These are phyloP conservation scores for Candida nemodendra DNA, from an alignment of 805 yeast species.

Conservation along the genomic window DNA sequence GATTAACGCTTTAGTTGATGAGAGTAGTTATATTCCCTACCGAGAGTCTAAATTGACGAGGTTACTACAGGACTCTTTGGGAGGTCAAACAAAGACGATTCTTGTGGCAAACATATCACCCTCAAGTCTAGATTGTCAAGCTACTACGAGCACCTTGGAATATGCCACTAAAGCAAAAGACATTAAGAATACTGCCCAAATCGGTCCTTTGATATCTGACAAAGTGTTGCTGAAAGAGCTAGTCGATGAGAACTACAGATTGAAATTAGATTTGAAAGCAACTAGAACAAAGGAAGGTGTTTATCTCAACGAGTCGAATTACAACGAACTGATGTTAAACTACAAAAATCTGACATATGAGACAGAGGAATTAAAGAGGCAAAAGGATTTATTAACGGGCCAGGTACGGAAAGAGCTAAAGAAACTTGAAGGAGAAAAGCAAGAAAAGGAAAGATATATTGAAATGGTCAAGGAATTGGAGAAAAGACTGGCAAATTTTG, in stretches of 20 bases:
- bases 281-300: slow-evolving; percentile 65
- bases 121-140: slow-evolving; percentile 44
- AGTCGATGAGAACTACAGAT: slow-evolving; percentile 43
- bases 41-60: slow-evolving; percentile 78
- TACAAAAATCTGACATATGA: slow-evolving; percentile 50
- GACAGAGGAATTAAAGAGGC: slow-evolving; percentile 44
- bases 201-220: slow-evolving; percentile 44
- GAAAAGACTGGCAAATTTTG: slow-evolving; percentile 30
- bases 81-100: slow-evolving; percentile 85
- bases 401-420: slow-evolving; percentile 33
- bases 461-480: slow-evolving; percentile 27
- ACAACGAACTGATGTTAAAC: slow-evolving; percentile 48
- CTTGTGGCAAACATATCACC: slow-evolving; percentile 89
- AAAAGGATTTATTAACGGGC: slow-evolving; percentile 37
- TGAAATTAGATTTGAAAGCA: slow-evolving; percentile 56
- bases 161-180: slow-evolving; percentile 58
- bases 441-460: slow-evolving; percentile 23
- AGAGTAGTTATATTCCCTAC: slow-evolving; percentile 67
- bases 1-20: slow-evolving; percentile 68
- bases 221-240: slow-evolving; percentile 44
- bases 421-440: slow-evolving; percentile 18
- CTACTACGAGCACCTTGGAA: slow-evolving; percentile 52
- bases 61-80: slow-evolving; percentile 71
- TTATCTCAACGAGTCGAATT: slow-evolving; percentile 58
- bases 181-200: slow-evolving; percentile 50